These are phyloP conservation scores for Candida sp. DNA, from an alignment of 1,139 yeast genomes.

Conservation along the genomic window DNA sequence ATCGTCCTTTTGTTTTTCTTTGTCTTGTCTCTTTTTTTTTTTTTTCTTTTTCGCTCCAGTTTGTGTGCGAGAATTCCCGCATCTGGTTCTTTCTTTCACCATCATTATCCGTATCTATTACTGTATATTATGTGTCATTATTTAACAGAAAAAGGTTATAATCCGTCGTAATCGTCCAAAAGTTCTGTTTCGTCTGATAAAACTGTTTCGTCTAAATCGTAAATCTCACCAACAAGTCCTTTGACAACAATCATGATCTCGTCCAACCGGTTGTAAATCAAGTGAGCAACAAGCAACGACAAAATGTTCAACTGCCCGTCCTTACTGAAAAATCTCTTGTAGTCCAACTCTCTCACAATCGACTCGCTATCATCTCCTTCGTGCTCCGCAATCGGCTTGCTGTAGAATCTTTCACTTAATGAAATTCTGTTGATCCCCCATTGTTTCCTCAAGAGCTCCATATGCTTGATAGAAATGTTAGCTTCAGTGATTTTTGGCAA, in stretches of 20 bases:
- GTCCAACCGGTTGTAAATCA: slow-evolving; percentile 36
- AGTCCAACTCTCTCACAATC: slow-evolving; percentile 25
- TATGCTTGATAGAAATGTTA: slow-evolving; percentile 34
- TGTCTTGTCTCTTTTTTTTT: neutral
- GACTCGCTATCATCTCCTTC: slow-evolving; percentile 16
- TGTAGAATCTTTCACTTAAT: slow-evolving; percentile 31
- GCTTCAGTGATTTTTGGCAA: slow-evolving; percentile 40
- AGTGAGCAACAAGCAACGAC: slow-evolving; percentile 32
- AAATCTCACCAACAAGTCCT: slow-evolving; percentile 42
- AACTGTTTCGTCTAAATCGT: slow-evolving; percentile 20
- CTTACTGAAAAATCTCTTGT: slow-evolving; percentile 28
- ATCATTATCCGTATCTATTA: no score
- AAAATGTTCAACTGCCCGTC: slow-evolving; percentile 39
- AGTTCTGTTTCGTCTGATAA: slow-evolving; percentile 9
- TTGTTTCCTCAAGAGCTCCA: slow-evolving; percentile 30
- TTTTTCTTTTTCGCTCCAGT: no score
- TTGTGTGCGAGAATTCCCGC: no score
- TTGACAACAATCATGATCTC: slow-evolving; percentile 33
- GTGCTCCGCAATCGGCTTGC: neutral
- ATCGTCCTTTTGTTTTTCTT: neutral
- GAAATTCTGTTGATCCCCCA: slow-evolving; percentile 33
- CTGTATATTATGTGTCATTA: no score
- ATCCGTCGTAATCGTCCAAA: slow-evolving; percentile 1
- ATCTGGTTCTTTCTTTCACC: no score
- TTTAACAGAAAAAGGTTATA: neutral